These are phyloP conservation scores for Metschnikowia matae DNA, from an alignment of 805 yeast genomes.

Conservation along the genomic window DNA sequence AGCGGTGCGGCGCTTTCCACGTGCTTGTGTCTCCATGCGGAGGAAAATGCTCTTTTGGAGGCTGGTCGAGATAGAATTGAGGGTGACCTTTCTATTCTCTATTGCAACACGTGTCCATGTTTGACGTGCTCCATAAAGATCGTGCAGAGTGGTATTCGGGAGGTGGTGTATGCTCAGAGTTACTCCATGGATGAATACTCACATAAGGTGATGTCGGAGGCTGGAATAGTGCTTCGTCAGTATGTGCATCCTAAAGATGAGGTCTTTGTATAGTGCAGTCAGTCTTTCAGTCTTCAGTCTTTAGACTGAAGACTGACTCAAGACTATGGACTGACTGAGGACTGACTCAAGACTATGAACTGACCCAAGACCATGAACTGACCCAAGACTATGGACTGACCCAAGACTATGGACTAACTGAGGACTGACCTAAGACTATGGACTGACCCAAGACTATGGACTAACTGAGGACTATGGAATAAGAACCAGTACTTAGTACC, in stretches of 20 bases:
- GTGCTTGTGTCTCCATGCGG: constrained; percentile 94
- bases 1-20: constrained; percentile 68
- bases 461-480: no score
- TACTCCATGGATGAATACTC: constrained; percentile 89
- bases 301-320: no score
- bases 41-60: constrained; percentile 91
- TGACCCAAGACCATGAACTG: no score
- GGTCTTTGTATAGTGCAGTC: constrained; percentile 8
- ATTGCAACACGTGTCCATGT: constrained; percentile 97
- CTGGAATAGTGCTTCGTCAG: constrained; percentile 64
- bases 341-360: no score
- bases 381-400: no score
- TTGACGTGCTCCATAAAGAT: constrained; percentile 93
- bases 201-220: constrained; percentile 65
- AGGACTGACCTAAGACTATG: no score
- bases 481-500: no score
- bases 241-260: constrained; percentile 40
- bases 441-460: no score
- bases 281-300: no score
- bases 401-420: no score
- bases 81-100: constrained; percentile 57
- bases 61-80: constrained; percentile 83
- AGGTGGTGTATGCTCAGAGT: constrained; percentile 89
- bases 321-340: no score
- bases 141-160: constrained; percentile 85